Evolutionary conservation across 805 yeast species (phyloP).

Genomic region (Lachancea quebecensis): DNA sequence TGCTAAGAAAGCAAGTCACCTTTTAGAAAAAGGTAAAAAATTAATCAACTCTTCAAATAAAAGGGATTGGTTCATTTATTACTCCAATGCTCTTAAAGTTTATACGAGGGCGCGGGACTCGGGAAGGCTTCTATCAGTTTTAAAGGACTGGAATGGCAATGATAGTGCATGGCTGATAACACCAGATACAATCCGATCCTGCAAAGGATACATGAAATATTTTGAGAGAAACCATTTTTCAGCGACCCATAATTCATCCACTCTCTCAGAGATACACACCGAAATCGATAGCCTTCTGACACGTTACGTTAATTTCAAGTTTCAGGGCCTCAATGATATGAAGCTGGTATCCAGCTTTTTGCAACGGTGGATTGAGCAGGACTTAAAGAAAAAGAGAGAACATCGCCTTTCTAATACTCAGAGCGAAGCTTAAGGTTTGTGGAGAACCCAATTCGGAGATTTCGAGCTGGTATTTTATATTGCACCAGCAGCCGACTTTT

Average conservation of each 20-base stretch:
- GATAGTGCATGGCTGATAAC: constrained; percentile 13
- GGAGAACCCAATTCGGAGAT: no score
- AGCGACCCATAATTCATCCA: not conserved
- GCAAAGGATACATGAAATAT: constrained; percentile 19
- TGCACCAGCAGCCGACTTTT: not conserved
- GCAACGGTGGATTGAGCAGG: constrained; percentile 18
- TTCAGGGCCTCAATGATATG: constrained; percentile 22
- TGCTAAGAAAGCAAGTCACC: constrained; percentile 9
- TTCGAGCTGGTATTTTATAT: no score
- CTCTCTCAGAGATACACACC: constrained; percentile 8
- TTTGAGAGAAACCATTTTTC: constrained; percentile 10
- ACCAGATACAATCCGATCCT: constrained; percentile 17
- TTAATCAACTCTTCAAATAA: constrained; percentile 11
- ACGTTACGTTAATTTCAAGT: constrained; percentile 16
- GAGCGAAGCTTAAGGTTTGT: no score
- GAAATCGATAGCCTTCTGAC: constrained; percentile 15
- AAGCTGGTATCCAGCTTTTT: constrained; percentile 11
- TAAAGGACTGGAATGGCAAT: constrained; percentile 26
- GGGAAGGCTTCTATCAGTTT: constrained; percentile 9
- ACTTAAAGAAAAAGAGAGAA: constrained; percentile 2
- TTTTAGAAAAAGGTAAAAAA: constrained; percentile 7
- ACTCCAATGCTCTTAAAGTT: constrained; percentile 16
- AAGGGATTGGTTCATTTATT: constrained; percentile 20
- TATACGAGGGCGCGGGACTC: constrained; percentile 13
- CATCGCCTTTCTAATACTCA: not conserved